Evolutionary conservation across 1,139 yeast genomes (phyloP), one percentile per base, ranked within the genome.

Genomic region (Meyerozyma athensensis): DNA sequence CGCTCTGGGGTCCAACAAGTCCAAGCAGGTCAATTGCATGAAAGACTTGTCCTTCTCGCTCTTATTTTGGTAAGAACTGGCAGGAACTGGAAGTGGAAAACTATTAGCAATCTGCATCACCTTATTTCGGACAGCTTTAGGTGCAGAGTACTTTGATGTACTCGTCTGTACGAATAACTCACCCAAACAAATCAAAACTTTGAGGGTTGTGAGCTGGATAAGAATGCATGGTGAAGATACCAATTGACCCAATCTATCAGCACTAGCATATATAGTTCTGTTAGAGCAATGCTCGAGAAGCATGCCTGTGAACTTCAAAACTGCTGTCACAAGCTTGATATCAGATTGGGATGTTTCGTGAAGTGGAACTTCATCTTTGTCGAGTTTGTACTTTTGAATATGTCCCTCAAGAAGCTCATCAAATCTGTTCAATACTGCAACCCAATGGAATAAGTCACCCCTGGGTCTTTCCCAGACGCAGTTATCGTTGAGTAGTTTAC

Each of bases 391-490:
- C 44, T 75, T 75, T 10, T 59, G 58, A 19, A 83, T 74, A 30
- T 72, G 61, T 4, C 49, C 48, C 38, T 80, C 85, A 40, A 86
- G 63, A 14, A 86, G 70, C 10, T 67, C 72, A 54, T 89, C 97
- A 49, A 89, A 79, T 47, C 82, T 68, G 56, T 89, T 84, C 47
- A 90, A 65, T 1, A 86, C 77, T 0, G 82, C 74, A 16, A 86
- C 73, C 95, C 96, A 90, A 43, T 81, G 82, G 46, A 74, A 74
- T 33, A 90, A 59, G 47, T 86, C 90, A 20, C 87, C 89, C 42
- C 79, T 68, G 3, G 90, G 84, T 33, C 82, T 66, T 43, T 77
- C 74, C 90, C 92, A 82, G 26, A 36, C 39, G 42, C 62, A 47
- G 42, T 70, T 59, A 10, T 46, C 48, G 6, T 42, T 41, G 33